phyloP scores from a whole-genome alignment of 371 early-diverging fungal species.

The Encephalitozoon romaleae region DNA sequence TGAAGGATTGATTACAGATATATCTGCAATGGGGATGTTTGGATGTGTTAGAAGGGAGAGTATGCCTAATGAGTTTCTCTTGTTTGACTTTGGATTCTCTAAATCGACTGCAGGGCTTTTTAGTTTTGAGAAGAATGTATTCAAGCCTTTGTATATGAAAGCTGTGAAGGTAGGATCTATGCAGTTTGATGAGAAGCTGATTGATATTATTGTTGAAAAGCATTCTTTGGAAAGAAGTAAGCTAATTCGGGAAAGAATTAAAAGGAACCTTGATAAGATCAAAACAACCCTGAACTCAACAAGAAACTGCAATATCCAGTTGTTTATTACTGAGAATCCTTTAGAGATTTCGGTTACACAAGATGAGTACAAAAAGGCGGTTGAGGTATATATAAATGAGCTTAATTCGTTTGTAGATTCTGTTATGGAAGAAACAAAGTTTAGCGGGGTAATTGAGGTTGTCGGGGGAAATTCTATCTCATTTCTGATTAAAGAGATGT shows the following conservation, averaged over 20 bases:
- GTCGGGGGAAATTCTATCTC: conserved; percentile 48
- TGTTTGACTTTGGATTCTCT: conserved; percentile 51
- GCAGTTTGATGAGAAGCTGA: conserved; percentile 49
- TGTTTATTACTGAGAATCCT: conserved; percentile 30
- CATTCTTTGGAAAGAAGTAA: conserved; percentile 20
- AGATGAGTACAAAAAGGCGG: conserved; percentile 34
- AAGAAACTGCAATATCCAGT: background rate
- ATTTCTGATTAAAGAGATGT: conserved; percentile 39
- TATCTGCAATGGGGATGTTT: conserved; percentile 39
- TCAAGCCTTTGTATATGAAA: conserved; percentile 23
- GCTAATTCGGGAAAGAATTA: conserved; percentile 25
- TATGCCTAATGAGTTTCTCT: conserved; percentile 30
- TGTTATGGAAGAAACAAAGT: conserved; percentile 9
- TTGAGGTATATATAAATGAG: conserved; percentile 14
- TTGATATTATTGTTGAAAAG: conserved; percentile 36
- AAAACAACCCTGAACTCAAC: conserved; percentile 46
- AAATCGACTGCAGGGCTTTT: conserved; percentile 45
- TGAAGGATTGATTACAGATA: conserved; percentile 31
- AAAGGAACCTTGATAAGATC: conserved; percentile 29
- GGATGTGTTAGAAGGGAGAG: conserved; percentile 26
- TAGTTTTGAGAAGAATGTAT: conserved; percentile 25
- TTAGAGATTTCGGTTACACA: conserved; percentile 29
- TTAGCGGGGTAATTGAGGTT: conserved; percentile 31
- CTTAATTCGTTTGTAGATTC: conserved; percentile 34
- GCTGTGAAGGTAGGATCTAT: conserved; percentile 41